Evolutionary conservation across 2,329 filamentous ascomycete species (phyloP), one percentile per base, ranked within the genome.

Genomic region (Penicillium sp.): DNA sequence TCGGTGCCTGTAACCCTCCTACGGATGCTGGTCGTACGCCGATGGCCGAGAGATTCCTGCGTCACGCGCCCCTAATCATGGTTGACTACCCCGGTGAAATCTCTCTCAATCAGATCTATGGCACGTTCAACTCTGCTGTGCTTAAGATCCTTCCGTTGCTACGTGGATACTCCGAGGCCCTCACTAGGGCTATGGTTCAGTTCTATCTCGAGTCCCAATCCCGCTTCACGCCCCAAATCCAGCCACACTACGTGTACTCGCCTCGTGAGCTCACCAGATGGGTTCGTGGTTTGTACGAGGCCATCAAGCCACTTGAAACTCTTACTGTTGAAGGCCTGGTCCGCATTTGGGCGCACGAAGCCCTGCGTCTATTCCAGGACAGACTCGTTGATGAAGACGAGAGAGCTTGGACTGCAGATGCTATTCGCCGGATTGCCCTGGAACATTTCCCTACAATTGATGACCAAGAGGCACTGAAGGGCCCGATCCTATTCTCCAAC

Each of bases 221-320:
- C 68, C 85, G 89, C 50, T 99, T 99, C 71, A 99, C 94, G 10
- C 89, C 94, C 7, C 89, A 96, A 76, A 97, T 97, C 39, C 94
- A 99, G 70, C 94, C 94, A 0, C 94, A 99, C 73, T 99, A 99
- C 72, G 92, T 99, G 44, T 99, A 99, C 83, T 97, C 92, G 74
- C 94, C 94, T 71, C 91, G 94, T 88, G 94, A 99, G 73, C 82
- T 99, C 67, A 99, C 95, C 13, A 85, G 94, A 72, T 99, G 94
- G 94, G 93, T 96, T 31, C 90, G 95, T 63, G 94, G 95, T 77
- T 84, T 99, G 20, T 99, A 99, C 66, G 94, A 99, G 75, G 93
- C 94, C 0, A 96, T 99, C 62, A 86, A 90, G 59, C 94, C 95
- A 13, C 83, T 99, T 13, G 94, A 99, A 74, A 89, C 82, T 11